Conservation (phyloP, 768 basidiomycete species). For the Suillus bovinus region DNA sequence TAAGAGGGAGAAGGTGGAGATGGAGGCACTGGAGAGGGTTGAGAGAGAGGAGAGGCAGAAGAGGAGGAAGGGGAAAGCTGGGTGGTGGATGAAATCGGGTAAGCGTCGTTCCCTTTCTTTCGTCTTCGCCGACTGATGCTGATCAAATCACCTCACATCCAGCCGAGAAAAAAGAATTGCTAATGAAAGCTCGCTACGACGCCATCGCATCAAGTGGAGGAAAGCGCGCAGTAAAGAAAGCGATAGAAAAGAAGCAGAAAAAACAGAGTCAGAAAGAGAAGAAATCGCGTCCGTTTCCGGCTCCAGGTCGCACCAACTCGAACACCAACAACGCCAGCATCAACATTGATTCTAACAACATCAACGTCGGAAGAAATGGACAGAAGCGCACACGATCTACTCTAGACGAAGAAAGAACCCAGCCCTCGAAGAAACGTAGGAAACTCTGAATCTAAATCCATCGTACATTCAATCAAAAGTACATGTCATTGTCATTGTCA, state of each 20-base stretch:
- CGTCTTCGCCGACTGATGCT: conserved; percentile 6
- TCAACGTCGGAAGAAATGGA: conserved; percentile 6
- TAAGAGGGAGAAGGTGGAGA: conserved; percentile 66
- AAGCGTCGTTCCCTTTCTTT: conserved; percentile 25
- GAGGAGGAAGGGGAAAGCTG: conserved; percentile 72
- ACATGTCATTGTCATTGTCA: neutral
- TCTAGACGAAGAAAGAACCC: conserved; percentile 12
- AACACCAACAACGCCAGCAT: neutral
- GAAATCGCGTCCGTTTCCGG: conserved; percentile 68
- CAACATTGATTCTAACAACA: neutral
- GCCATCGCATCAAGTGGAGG: conserved; percentile 78
- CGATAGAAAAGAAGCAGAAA: conserved; percentile 85
- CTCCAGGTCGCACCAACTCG: neutral
- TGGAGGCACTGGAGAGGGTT: conserved; percentile 54
- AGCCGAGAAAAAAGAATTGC: conserved; percentile 79
- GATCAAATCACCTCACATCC: conserved; percentile 13
- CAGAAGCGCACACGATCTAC: conserved; percentile 16
- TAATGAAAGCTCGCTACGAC: conserved; percentile 77
- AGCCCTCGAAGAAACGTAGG: conserved; percentile 23
- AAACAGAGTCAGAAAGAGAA: conserved; percentile 91
- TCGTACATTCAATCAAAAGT: neutral
- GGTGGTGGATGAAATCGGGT: conserved; percentile 88
- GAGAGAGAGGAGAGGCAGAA: conserved; percentile 56
- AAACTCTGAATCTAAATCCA: conserved; percentile 11
- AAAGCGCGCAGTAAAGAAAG: conserved; percentile 79